Percentiles rank a stretch among this genome's conserved stretches.
Conservation (phyloP, 345 rosid genomes). For the Rhodamnia argentea region DNA sequence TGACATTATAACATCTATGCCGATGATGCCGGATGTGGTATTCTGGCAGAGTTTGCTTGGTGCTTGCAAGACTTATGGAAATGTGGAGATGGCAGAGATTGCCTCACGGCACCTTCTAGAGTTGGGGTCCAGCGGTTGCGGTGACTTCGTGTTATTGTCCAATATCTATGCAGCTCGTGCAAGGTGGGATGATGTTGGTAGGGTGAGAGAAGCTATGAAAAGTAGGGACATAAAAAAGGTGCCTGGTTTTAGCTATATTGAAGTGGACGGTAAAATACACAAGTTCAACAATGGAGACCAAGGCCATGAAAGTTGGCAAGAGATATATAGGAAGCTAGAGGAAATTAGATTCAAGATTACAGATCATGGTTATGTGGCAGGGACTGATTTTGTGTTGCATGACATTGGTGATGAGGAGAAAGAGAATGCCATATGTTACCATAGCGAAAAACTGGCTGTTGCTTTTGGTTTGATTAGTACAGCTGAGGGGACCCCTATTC, state of each 20-base stretch:
- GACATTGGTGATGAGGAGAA: constrained; percentile 91
- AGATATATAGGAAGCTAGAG: constrained; percentile 57
- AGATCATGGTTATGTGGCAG: constrained; percentile 66
- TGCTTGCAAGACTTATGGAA: constrained; percentile 56
- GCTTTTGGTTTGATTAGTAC: constrained; percentile 61
- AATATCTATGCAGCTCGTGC: constrained; percentile 69
- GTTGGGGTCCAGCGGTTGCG: constrained; percentile 64
- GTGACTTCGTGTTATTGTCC: constrained; percentile 71
- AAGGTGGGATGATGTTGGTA: constrained; percentile 77
- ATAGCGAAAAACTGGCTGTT: constrained; percentile 87
- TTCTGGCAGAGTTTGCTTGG: constrained; percentile 86
- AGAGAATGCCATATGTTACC: constrained; percentile 65
- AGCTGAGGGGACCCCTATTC: constrained; percentile 39
- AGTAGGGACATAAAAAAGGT: constrained; percentile 61
- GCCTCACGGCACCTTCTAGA: constrained; percentile 51
- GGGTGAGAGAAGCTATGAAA: constrained; percentile 70
- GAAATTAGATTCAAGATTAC: constrained; percentile 64
- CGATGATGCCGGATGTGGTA: constrained; percentile 50
- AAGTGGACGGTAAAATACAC: constrained; percentile 46
- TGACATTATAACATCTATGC: constrained; percentile 49
- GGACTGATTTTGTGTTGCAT: constrained; percentile 66
- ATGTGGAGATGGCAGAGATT: constrained; percentile 70
- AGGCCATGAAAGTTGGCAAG: constrained; percentile 39
- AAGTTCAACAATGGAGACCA: constrained; percentile 69
- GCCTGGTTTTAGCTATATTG: constrained; percentile 80